Evolutionary conservation across 2,329 filamentous ascomycete species (phyloP).

Genomic region (Alternaria gansuensis): DNA sequence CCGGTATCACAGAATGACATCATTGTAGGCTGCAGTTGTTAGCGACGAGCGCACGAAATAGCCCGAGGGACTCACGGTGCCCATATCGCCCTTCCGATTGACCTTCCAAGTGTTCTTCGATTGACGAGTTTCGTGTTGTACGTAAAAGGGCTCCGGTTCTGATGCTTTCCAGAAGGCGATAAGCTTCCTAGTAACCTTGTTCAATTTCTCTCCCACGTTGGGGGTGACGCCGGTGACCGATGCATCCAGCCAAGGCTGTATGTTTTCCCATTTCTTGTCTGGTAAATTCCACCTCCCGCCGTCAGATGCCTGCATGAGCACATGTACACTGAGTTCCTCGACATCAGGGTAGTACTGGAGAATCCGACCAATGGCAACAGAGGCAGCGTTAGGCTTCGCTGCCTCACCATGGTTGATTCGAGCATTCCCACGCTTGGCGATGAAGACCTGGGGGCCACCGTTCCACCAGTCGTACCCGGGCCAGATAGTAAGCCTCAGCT

Average conservation of each 20-base stretch:
- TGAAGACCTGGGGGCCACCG: slow-evolving; percentile 17
- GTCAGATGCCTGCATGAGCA: slow-evolving; percentile 35
- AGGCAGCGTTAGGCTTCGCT: slow-evolving; percentile 30
- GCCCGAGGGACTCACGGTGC: slow-evolving; percentile 23
- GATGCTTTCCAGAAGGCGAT: slow-evolving; percentile 21
- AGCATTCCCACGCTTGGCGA: slow-evolving; percentile 15
- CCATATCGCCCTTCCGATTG: slow-evolving; percentile 29
- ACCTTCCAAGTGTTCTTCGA: slow-evolving; percentile 25
- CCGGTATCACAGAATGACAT: slow-evolving; percentile 5
- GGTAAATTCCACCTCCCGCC: slow-evolving; percentile 42
- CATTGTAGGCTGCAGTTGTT: slow-evolving; percentile 15
- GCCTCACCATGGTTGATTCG: slow-evolving; percentile 12
- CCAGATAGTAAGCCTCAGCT: slow-evolving; percentile 39
- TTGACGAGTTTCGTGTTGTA: slow-evolving; percentile 35
- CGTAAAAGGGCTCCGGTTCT: slow-evolving; percentile 28
- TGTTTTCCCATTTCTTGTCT: slow-evolving; percentile 34
- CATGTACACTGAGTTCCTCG: slow-evolving; percentile 36
- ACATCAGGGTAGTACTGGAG: slow-evolving; percentile 36
- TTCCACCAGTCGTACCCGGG: slow-evolving; percentile 42
- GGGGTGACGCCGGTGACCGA: slow-evolving; percentile 24
- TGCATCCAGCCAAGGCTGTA: slow-evolving; percentile 41
- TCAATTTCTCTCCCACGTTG: slow-evolving; percentile 16
- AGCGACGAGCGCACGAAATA: not conserved
- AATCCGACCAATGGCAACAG: slow-evolving; percentile 32
- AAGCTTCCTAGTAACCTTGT: slow-evolving; percentile 33